These are phyloP conservation scores for Benincasa hispida DNA, from an alignment of 306 rosid genomes.

Conservation along the genomic window DNA sequence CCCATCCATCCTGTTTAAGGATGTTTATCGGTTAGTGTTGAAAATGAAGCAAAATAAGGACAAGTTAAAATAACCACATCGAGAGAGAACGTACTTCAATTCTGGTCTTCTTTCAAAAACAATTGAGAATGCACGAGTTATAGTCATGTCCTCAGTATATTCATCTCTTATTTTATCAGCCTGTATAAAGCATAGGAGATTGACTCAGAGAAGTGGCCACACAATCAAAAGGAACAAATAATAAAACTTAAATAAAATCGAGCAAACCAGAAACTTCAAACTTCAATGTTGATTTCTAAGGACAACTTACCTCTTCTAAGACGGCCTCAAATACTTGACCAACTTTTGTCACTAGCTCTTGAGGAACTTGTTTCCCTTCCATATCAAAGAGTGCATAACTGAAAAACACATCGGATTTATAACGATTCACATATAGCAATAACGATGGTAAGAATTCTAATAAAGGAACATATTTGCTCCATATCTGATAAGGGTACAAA, in stretches of 20 bases:
- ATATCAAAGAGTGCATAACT: constrained; percentile 94
- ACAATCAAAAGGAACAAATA: constrained; percentile 6
- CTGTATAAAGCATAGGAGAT: constrained; percentile 35
- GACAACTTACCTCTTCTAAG: constrained; percentile 53
- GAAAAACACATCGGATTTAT: constrained; percentile 9
- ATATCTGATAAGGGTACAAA: neutral
- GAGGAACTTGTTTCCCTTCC: constrained; percentile 94
- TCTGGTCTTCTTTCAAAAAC: constrained; percentile 83
- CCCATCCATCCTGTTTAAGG: constrained; percentile 65
- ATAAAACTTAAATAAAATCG: neutral
- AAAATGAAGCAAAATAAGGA: neutral
- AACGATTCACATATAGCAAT: neutral
- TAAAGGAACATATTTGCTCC: neutral
- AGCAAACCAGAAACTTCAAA: constrained; percentile 1
- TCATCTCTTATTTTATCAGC: constrained; percentile 58
- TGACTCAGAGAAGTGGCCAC: constrained; percentile 13
- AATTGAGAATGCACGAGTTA: constrained; percentile 58
- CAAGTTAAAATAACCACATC: neutral
- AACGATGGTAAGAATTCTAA: neutral
- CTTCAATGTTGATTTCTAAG: neutral
- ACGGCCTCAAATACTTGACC: constrained; percentile 61
- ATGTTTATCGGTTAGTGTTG: neutral
- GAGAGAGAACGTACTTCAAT: constrained; percentile 29
- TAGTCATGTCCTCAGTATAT: constrained; percentile 62
- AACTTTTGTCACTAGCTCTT: constrained; percentile 64